phyloP scores from a whole-genome alignment of 768 basidiomycete genomes.

The Calocybe gangraenosa region DNA sequence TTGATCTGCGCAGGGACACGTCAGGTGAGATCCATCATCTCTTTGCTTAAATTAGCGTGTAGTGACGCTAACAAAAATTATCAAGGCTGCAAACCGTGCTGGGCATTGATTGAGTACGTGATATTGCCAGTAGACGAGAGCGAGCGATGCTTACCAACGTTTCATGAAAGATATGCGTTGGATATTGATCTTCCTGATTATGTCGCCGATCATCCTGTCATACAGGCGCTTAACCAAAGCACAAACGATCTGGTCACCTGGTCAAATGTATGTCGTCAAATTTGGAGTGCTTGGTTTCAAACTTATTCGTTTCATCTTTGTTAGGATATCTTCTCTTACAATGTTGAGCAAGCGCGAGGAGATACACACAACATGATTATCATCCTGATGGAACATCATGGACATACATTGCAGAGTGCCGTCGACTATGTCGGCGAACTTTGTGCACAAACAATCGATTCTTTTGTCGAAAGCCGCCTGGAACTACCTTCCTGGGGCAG shows the following conservation, averaged over 20 bases:
- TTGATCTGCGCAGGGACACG: slow-evolving; percentile 68
- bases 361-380: slow-evolving; percentile 59
- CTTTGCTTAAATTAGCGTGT: neutral
- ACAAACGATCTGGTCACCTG: slow-evolving; percentile 80
- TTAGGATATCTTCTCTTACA: slow-evolving; percentile 76
- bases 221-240: slow-evolving; percentile 55
- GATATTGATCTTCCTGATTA: slow-evolving; percentile 68
- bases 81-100: slow-evolving; percentile 67
- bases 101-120: slow-evolving; percentile 67
- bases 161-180: slow-evolving; percentile 25
- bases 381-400: slow-evolving; percentile 63
- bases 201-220: slow-evolving; percentile 63
- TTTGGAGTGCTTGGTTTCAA: too few species aligned
- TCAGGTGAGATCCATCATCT: slow-evolving; percentile 39
- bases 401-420: slow-evolving; percentile 54
- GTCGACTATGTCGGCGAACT: slow-evolving; percentile 61
- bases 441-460: slow-evolving; percentile 51
- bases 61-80: neutral
- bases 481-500: slow-evolving; percentile 60
- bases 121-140: too few species aligned
- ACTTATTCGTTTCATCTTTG: neutral
- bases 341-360: slow-evolving; percentile 65
- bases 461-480: slow-evolving; percentile 42
- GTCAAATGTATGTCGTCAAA: slow-evolving; percentile 65
- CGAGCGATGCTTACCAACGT: too few species aligned